Evolutionary conservation across 768 basidiomycete genomes (phyloP).

Genomic region (Polyporus arcularius): DNA sequence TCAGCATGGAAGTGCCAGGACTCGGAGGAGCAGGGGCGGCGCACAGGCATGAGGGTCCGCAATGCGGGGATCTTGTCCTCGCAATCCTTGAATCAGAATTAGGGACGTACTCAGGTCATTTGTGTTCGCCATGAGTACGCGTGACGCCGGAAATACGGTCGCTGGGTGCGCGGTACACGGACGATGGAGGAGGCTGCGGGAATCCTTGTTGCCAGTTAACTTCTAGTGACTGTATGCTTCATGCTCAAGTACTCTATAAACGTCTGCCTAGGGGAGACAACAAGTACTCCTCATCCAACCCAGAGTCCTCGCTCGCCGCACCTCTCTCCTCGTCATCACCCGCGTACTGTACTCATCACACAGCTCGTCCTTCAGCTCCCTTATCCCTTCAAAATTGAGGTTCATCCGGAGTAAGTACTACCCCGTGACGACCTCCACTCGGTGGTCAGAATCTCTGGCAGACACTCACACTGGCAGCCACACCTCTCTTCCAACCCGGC

Average conservation of each 20-base stretch:
- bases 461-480: conserved; percentile 54
- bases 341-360: conserved; percentile 54
- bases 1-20: too few species aligned
- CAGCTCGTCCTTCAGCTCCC: conserved; percentile 55
- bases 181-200: background rate
- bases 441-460: conserved; percentile 56
- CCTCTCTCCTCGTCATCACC: conserved; percentile 31
- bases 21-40: too few species aligned
- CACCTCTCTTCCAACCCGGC: conserved; percentile 45
- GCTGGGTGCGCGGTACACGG: too few species aligned
- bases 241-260: too few species aligned
- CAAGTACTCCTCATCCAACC: conserved; percentile 30
- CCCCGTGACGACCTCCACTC: conserved; percentile 30
- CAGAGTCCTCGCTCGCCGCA: conserved; percentile 27
- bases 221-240: background rate
- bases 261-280: too few species aligned
- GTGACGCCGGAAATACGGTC: too few species aligned
- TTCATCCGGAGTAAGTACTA: conserved; percentile 27
- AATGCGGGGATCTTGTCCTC: too few species aligned
- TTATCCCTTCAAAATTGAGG: conserved; percentile 57
- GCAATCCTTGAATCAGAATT: too few species aligned
- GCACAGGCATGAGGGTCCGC: too few species aligned
- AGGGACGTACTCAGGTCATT: too few species aligned
- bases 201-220: background rate
- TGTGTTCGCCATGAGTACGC: too few species aligned